Evolutionary conservation across 192 early-diverging fungal species (phyloP), one percentile per base, ranked within the genome.

Genomic region (Coemansia sp.): DNA sequence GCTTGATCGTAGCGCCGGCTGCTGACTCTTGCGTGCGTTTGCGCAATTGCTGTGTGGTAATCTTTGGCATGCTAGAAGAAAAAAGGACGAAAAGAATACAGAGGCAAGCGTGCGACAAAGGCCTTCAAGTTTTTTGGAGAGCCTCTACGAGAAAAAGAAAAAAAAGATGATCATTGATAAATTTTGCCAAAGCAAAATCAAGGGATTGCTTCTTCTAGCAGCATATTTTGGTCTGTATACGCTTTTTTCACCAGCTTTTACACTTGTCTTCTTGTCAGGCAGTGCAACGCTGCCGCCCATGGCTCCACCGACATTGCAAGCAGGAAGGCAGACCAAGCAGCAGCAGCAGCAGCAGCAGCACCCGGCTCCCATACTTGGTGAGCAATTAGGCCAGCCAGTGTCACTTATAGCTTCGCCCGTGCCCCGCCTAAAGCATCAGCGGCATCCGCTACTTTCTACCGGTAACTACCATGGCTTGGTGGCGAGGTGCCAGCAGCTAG

Each of bases 21-120:
- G 79, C 74, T 11, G 79, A 82, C 53, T 56, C 71, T 67, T 82
- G 79, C 20, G 66, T 82, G 68, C 71, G 75, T 58, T 77, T 81
- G 20, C 74, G 67, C 60, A 84, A 60, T 66, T 84, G 83, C 59
- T 76, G 83, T 35, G 71, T 59, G 39, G 83, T 84, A 51, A 84
- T 73, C 55, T 84, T 84, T 46, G 83, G 83, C 83, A 84, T 83
- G 50, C 51, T 1, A 16, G 33, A 46, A 51, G 39, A 33, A 5
- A 11, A 53, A 57, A 57, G 33, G 33, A 18, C 11, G 18, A 46
- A 24, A 28, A 11, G 2, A 39, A 24, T 8, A 18, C 5, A 45
- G 34, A 10, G 33, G 24, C 20, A 50, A 37, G 33, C 11, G 21
- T 9, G 13, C 23, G 31, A 20, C 39, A 31, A 13, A 21, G 48